Conservation (phyloP, 1,284 basidiomycete species). For the Ceratobasidium sp. region DNA sequence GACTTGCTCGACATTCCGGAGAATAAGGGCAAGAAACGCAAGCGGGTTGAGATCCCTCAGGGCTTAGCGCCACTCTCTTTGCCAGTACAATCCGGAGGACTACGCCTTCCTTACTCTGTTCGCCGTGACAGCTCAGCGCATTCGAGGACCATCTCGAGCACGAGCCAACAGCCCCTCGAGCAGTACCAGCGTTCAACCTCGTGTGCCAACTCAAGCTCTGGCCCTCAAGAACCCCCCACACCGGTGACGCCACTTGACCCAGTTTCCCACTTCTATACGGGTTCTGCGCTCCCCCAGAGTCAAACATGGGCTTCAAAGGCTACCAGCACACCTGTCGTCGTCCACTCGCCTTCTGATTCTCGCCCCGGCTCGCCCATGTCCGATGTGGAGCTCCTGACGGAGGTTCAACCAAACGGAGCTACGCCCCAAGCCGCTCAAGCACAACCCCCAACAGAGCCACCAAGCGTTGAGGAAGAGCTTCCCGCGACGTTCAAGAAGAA, state of each 20-base stretch:
- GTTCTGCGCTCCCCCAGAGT: not conserved
- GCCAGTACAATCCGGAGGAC: constrained; percentile 4
- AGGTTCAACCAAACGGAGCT: not conserved
- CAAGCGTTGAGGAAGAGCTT: constrained; percentile 37
- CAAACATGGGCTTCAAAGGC: constrained; percentile 19
- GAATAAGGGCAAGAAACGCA: constrained; percentile 27
- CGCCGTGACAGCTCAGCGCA: not conserved
- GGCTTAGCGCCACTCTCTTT: not conserved
- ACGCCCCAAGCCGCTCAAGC: not conserved
- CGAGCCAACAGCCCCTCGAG: not conserved
- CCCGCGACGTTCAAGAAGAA: constrained; percentile 80
- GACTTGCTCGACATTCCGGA: constrained; percentile 16
- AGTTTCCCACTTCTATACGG: not conserved
- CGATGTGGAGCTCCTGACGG: not conserved
- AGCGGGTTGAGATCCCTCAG: constrained; percentile 6
- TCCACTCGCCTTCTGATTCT: not conserved
- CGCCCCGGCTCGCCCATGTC: not conserved
- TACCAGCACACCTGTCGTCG: not conserved
- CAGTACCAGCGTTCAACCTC: not conserved
- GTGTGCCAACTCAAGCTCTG: not conserved
- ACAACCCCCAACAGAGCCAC: constrained; percentile 11
- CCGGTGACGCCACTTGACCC: not conserved
- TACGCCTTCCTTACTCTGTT: constrained; percentile 11
- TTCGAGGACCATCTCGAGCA: not conserved
- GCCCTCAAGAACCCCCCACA: not conserved